Percentiles rank a stretch among this genome's conserved stretches.
phyloP scores from a whole-genome alignment of 805 yeast species.

The Lachancea waltii region DNA sequence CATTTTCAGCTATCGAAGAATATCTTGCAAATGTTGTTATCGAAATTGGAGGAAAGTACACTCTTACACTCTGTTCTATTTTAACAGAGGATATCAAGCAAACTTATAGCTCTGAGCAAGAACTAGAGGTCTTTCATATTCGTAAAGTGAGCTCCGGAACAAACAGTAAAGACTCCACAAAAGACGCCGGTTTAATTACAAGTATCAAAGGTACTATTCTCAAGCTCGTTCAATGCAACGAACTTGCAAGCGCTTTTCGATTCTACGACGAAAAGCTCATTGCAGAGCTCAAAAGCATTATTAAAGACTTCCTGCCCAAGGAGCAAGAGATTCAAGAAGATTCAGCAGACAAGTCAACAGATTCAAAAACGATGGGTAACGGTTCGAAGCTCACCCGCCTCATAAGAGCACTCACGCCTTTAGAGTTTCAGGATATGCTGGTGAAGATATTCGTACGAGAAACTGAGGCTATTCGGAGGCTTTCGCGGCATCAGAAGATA shows the following conservation, averaged over 20 bases:
- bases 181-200: slow-evolving; percentile 37
- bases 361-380: slow-evolving; percentile 27
- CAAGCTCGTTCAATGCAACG: slow-evolving; percentile 57
- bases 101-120: slow-evolving; percentile 1
- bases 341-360: slow-evolving; percentile 6
- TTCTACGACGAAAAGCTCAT: slow-evolving; percentile 63
- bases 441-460: slow-evolving; percentile 51
- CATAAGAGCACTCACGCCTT: slow-evolving; percentile 61
- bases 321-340: slow-evolving; percentile 20
- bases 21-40: slow-evolving; percentile 48
- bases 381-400: slow-evolving; percentile 38
- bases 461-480: slow-evolving; percentile 66
- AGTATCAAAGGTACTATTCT: slow-evolving; percentile 43
- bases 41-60: slow-evolving; percentile 66
- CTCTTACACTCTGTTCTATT: slow-evolving; percentile 47
- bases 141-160: not conserved
- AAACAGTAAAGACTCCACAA: slow-evolving; percentile 2
- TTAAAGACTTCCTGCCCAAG: slow-evolving; percentile 57
- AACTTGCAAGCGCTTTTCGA: slow-evolving; percentile 53
- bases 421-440: slow-evolving; percentile 70
- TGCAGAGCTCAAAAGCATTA: slow-evolving; percentile 64
- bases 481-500: slow-evolving; percentile 72
- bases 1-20: slow-evolving; percentile 38
- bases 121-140: not conserved
- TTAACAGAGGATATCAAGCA: slow-evolving; percentile 55